Conservation (phyloP, 2,329 filamentous ascomycete species). For the Alternaria solani region DNA sequence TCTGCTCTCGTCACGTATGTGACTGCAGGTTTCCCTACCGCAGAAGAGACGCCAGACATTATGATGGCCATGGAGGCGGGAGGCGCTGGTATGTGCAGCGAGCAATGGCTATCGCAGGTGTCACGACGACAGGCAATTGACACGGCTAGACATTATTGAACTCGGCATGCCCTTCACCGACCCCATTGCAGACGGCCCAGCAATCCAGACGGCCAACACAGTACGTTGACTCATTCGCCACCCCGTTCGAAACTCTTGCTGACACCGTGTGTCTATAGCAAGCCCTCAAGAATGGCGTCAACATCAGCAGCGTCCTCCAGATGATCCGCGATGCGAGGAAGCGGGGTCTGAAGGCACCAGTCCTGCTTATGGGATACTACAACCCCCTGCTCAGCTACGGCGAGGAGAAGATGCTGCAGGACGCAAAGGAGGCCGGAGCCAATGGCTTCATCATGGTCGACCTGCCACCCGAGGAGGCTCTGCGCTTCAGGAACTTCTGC, state of each 20-base stretch:
- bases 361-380: slow-evolving; percentile 98
- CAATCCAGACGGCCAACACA: slow-evolving; percentile 95
- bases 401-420: slow-evolving; percentile 84
- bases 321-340: slow-evolving; percentile 84
- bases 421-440: slow-evolving; percentile 83
- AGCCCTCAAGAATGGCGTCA: slow-evolving; percentile 89
- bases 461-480: slow-evolving; percentile 92
- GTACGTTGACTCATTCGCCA: slow-evolving; percentile 55
- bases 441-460: slow-evolving; percentile 98
- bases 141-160: slow-evolving; percentile 81
- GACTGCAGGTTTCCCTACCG: slow-evolving; percentile 88
- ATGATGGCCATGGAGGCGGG: slow-evolving; percentile 90
- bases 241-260: slow-evolving; percentile 16
- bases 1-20: slow-evolving; percentile 94
- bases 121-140: slow-evolving; percentile 22
- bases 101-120: not conserved
- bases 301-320: slow-evolving; percentile 77
- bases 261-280: slow-evolving; percentile 51
- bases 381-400: slow-evolving; percentile 95
- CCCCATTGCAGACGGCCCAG: slow-evolving; percentile 96
- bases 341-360: slow-evolving; percentile 78
- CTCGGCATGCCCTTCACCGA: slow-evolving; percentile 97
- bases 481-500: slow-evolving; percentile 88
- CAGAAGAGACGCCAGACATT: slow-evolving; percentile 83
- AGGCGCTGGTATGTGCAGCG: slow-evolving; percentile 73